Evolutionary conservation across 345 rosid genomes (phyloP).

Genomic region (rapeseed (Brassica napus)): DNA sequence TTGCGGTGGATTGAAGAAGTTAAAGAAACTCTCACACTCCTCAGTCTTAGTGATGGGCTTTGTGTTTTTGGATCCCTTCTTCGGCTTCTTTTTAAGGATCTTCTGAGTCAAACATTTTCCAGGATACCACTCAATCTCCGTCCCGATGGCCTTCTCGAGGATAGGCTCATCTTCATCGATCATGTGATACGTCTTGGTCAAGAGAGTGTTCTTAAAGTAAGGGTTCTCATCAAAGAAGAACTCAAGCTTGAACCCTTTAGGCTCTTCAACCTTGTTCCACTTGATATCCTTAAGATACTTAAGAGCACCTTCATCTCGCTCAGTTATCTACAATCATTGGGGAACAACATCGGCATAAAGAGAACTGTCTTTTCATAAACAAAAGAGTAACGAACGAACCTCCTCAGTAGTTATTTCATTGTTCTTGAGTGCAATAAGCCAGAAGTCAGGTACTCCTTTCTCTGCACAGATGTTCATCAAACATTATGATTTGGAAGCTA

Average conservation of each 20-base stretch:
- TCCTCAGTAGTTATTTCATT: conserved; percentile 86
- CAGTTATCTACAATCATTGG: background rate
- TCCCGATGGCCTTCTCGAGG: conserved; percentile 29
- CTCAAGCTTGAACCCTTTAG: conserved; percentile 5
- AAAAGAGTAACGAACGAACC: conserved; percentile 42
- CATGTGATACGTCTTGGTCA: conserved; percentile 2
- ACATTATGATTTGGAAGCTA: background rate
- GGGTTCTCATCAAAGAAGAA: background rate
- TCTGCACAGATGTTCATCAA: conserved; percentile 45
- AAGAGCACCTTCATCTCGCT: conserved; percentile 5
- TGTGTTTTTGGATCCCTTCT: conserved; percentile 90
- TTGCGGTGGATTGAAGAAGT: conserved; percentile 90
- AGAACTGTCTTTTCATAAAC: background rate
- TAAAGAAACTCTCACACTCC: conserved; percentile 80
- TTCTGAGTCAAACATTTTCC: conserved; percentile 66
- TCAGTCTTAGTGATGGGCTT: conserved; percentile 89
- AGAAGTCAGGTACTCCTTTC: conserved; percentile 93
- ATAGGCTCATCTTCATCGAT: conserved; percentile 1
- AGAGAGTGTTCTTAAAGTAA: conserved; percentile 1
- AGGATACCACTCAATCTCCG: conserved; percentile 84
- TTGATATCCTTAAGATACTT: conserved; percentile 5
- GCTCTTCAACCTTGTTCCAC: conserved; percentile 4
- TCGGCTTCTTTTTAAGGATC: conserved; percentile 84
- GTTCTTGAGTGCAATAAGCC: conserved; percentile 92
- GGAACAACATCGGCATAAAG: background rate